These are phyloP conservation scores for Solanum chiquidenum DNA, from an alignment of 257 asterid genomes.

Conservation along the genomic window DNA sequence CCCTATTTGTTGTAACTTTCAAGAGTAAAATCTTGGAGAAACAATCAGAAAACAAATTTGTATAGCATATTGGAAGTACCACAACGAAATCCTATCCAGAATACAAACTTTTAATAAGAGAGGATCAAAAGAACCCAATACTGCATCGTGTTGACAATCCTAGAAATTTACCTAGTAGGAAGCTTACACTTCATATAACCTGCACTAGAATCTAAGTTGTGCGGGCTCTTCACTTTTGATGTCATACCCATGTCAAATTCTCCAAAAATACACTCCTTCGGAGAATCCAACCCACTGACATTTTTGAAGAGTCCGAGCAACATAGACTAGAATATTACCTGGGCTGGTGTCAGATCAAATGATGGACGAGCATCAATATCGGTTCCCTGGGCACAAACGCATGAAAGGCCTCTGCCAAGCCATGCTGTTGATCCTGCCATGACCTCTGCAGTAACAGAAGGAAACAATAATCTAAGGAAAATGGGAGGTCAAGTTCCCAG, in stretches of 20 bases:
- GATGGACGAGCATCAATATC: conserved; percentile 88
- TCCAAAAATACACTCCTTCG: neutral
- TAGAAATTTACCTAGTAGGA: neutral
- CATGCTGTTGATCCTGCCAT: conserved; percentile 98
- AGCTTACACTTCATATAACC: neutral
- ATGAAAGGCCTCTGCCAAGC: conserved; percentile 94
- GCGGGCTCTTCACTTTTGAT: neutral
- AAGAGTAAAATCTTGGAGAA: neutral
- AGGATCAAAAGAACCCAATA: neutral
- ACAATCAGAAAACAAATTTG: neutral
- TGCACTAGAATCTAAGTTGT: neutral
- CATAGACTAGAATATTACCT: conserved; percentile 30
- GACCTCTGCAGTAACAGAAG: conserved; percentile 53
- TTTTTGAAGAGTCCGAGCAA: neutral
- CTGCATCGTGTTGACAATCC: neutral
- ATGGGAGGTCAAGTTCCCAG: neutral
- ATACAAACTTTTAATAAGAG: neutral
- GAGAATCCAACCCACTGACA: neutral
- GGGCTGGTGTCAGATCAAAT: conserved; percentile 79
- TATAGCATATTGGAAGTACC: neutral
- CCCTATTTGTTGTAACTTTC: neutral
- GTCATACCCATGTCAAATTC: neutral
- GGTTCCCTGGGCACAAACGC: conserved; percentile 91
- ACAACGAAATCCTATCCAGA: neutral
- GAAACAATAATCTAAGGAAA: conserved; percentile 11